Base-by-base conservation (phyloP, 495 filamentous ascomycete species). In the Diplogelasinospora grovesii region DNA sequence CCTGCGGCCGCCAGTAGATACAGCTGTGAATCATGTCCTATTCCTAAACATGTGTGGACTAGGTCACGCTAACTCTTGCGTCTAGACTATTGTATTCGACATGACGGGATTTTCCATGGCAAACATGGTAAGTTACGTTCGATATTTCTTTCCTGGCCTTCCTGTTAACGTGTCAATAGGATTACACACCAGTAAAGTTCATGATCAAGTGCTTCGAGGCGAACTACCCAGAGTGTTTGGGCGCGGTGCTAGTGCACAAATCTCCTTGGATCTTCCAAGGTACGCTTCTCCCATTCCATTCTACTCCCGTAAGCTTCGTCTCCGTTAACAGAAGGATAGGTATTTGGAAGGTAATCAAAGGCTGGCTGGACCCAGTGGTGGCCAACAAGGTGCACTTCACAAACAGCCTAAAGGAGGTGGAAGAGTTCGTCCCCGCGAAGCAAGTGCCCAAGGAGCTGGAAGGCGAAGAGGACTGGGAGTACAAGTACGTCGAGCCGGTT, bases 191-290 rank as follows among this genome's bases (percentile, higher is more conserved):
- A 0, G 87, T 98, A 18, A 97, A 90, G 54, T 97, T 96, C 70
- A 94, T 98, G 78, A 96, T 97, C 68, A 95, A 95, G 67, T 95
- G 88, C 64, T 98, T 98, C 59, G 93, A 97, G 66, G 93, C 92
- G 36, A 97, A 98, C 63, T 98, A 97, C 57, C 92, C 93, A 19
- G 93, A 97, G 59, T 85, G 75, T 36, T 71, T 98, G 0, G 92
- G 93, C 32, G 70, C 86, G 5, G 89, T 97, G 5, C 80, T 97
- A n/a, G 86, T 98, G 23, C 89, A 98, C 68, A 95, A 95, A 61
- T 81, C 92, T 0, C 92, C 92, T 4, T 98, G 90, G 92, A 68
- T 97, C 25, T 98, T 98, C 68, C 86, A 92, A 65, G 81, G 85
- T 84, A 49, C n/a, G 67, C 22, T 0, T 11, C 11, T 33, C n/a